phyloP scores from a whole-genome alignment of 1,284 basidiomycete genomes.

The Irpex sp. region DNA sequence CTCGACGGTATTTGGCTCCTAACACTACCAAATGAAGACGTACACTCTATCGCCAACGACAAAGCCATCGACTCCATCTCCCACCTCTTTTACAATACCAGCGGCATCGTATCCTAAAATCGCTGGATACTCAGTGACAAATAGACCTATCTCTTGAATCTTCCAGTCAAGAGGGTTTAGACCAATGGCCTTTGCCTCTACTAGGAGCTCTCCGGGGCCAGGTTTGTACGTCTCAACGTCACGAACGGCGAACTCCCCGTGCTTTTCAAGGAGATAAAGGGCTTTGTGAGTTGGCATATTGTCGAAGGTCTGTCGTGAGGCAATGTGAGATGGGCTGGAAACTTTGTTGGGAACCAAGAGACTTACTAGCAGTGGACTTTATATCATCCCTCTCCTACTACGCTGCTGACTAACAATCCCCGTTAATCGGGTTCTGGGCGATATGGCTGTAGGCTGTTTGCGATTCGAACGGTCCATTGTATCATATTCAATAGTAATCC shows the following conservation, averaged over 20 bases:
- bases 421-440: too few species aligned
- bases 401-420: too few species aligned
- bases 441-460: too few species aligned
- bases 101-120: conserved; percentile 66
- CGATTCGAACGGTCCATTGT: too few species aligned
- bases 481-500: too few species aligned
- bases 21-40: conserved; percentile 22
- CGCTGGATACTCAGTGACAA: conserved; percentile 46
- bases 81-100: conserved; percentile 63
- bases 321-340: too few species aligned
- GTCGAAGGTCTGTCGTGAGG: too few species aligned
- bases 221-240: conserved; percentile 34
- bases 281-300: conserved; percentile 29
- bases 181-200: conserved; percentile 48
- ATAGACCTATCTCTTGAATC: conserved; percentile 41
- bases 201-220: conserved; percentile 47
- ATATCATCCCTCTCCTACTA: too few species aligned
- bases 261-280: conserved; percentile 28
- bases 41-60: conserved; percentile 68
- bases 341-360: too few species aligned
- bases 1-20: background rate
- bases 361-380: too few species aligned
- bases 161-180: conserved; percentile 52
- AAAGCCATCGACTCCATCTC: conserved; percentile 57
- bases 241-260: conserved; percentile 25